These are phyloP conservation scores for Murraya paniculata DNA, from an alignment of 345 rosid genomes.

Conservation along the genomic window DNA sequence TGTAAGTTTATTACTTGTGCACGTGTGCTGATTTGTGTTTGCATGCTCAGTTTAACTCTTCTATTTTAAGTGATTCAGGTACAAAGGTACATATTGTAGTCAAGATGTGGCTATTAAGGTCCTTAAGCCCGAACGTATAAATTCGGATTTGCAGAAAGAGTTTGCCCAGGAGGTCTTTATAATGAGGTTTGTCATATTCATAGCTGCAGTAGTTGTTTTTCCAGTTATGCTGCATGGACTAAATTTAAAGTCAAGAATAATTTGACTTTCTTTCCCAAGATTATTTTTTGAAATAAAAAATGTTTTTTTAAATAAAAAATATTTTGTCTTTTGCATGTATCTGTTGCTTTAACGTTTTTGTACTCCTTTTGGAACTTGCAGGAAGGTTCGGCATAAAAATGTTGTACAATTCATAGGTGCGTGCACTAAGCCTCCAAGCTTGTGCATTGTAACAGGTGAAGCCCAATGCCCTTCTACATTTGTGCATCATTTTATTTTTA, in stretches of 20 bases:
- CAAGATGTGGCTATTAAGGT: slow-evolving; percentile 98
- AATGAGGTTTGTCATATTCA: slow-evolving; percentile 62
- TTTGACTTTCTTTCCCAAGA: background rate
- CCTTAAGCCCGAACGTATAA: slow-evolving; percentile 86
- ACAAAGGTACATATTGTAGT: slow-evolving; percentile 87
- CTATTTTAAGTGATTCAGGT: slow-evolving; percentile 44
- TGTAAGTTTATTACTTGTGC: slow-evolving; percentile 55
- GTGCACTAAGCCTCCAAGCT: slow-evolving; percentile 89
- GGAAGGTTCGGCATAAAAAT: slow-evolving; percentile 95
- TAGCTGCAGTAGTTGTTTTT: background rate
- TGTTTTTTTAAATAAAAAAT: background rate
- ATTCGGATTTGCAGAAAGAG: slow-evolving; percentile 82
- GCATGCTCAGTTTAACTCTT: background rate
- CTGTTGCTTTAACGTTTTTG: background rate
- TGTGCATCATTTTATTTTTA: background rate
- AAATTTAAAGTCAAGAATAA: background rate
- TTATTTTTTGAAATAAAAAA: background rate
- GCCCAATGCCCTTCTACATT: slow-evolving; percentile 7
- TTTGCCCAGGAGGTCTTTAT: slow-evolving; percentile 96
- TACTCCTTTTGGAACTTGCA: slow-evolving; percentile 32
- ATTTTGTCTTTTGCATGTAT: background rate
- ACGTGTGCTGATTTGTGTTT: slow-evolving; percentile 7
- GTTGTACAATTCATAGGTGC: slow-evolving; percentile 98
- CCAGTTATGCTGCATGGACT: background rate
- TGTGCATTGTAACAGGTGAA: slow-evolving; percentile 90